These are phyloP conservation scores for Lomentospora prolificans DNA, from an alignment of 2,329 filamentous ascomycete genomes.

Conservation along the genomic window DNA sequence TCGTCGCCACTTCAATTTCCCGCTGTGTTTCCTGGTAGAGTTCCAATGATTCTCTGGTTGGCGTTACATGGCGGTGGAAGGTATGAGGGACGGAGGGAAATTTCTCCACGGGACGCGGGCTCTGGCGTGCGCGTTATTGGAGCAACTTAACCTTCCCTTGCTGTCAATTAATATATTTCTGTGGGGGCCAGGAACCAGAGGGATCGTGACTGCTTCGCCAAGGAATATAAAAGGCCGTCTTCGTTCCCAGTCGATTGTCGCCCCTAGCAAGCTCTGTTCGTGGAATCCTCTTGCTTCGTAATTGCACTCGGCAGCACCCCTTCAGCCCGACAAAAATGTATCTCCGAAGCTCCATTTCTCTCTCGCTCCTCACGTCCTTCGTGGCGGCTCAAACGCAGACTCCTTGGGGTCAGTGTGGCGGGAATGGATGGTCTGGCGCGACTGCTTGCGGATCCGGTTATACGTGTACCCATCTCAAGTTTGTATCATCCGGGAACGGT, in stretches of 20 bases:
- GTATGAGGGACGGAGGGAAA: neutral
- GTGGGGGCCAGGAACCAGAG: neutral
- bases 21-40: too few species aligned
- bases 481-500: too few species aligned
- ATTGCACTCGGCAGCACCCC: neutral
- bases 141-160: too few species aligned
- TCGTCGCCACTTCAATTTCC: too few species aligned
- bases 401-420: neutral
- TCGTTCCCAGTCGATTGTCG: neutral
- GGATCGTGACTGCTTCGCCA: neutral
- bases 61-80: too few species aligned
- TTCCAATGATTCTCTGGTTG: too few species aligned
- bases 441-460: neutral
- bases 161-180: neutral
- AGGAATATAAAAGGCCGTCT: neutral
- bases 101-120: neutral
- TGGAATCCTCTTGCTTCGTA: neutral
- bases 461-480: neutral
- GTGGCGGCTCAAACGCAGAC: neutral
- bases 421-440: neutral
- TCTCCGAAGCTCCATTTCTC: neutral
- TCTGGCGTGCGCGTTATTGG: neutral
- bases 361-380: neutral
- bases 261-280: neutral
- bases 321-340: neutral